phyloP scores from a whole-genome alignment of 2,329 filamentous ascomycete species.

The Clonostachys rosea region DNA sequence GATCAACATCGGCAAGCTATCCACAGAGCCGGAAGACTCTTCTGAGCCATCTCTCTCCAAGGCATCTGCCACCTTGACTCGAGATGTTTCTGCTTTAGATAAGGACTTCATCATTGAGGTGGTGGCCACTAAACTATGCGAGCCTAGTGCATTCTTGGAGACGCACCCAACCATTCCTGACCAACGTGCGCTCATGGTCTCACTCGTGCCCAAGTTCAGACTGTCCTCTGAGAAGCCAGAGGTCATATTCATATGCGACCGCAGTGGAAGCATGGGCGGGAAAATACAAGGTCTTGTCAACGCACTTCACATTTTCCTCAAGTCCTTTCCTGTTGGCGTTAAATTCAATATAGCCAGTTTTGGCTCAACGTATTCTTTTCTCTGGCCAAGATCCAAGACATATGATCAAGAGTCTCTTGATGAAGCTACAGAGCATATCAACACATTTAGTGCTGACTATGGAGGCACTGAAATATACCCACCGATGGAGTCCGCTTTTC shows the following conservation, averaged over 20 bases:
- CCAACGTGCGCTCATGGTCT: constrained; percentile 65
- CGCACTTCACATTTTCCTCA: constrained; percentile 59
- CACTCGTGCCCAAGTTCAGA: constrained; percentile 64
- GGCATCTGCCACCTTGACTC: constrained; percentile 57
- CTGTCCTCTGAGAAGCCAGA: constrained; percentile 51
- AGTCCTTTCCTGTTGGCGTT: constrained; percentile 57
- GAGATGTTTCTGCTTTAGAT: constrained; percentile 46
- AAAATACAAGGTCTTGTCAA: constrained; percentile 48
- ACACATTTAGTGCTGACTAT: constrained; percentile 35
- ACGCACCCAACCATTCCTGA: constrained; percentile 55
- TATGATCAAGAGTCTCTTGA: constrained; percentile 39
- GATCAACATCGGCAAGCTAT: constrained; percentile 56
- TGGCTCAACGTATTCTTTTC: constrained; percentile 37
- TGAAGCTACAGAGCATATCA: constrained; percentile 34
- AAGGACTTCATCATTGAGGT: constrained; percentile 66
- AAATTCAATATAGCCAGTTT: constrained; percentile 72
- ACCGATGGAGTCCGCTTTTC: constrained; percentile 37
- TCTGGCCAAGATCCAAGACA: constrained; percentile 40
- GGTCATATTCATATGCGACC: constrained; percentile 71
- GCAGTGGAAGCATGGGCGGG: constrained; percentile 60
- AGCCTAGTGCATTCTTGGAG: constrained; percentile 62
- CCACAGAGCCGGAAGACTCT: constrained; percentile 19
- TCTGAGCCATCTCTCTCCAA: constrained; percentile 47
- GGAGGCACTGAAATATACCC: constrained; percentile 49
- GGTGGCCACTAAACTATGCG: constrained; percentile 51